phyloP scores from a whole-genome alignment of 2,329 filamentous ascomycete genomes.

The Xylaria multiplex region DNA sequence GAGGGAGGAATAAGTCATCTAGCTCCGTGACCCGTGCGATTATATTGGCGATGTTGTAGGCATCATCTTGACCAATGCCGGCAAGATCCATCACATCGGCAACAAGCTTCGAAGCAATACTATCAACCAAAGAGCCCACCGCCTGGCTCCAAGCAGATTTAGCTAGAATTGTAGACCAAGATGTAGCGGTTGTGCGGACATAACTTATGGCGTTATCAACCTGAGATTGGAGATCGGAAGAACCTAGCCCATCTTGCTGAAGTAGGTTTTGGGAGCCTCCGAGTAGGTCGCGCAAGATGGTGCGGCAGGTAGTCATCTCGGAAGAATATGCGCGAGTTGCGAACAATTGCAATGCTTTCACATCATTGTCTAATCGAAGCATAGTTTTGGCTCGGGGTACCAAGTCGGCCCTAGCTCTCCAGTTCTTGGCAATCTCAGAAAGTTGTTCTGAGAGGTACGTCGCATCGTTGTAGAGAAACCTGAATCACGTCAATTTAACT shows the following conservation, averaged over 20 bases:
- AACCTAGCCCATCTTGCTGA: conserved; percentile 64
- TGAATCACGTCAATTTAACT: conserved; percentile 45
- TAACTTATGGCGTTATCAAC: conserved; percentile 64
- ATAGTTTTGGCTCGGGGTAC: conserved; percentile 61
- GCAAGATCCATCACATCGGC: conserved; percentile 70
- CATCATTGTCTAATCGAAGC: conserved; percentile 68
- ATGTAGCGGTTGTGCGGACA: conserved; percentile 62
- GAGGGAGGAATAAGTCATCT: conserved; percentile 67
- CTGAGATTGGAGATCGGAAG: conserved; percentile 50
- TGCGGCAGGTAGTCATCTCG: conserved; percentile 70
- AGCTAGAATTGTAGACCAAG: conserved; percentile 68
- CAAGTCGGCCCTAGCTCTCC: conserved; percentile 65
- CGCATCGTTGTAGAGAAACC: conserved; percentile 75
- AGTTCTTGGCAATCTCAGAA: conserved; percentile 58
- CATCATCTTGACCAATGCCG: conserved; percentile 71
- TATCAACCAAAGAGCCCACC: conserved; percentile 68
- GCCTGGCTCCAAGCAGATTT: conserved; percentile 72
- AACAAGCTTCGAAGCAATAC: conserved; percentile 68
- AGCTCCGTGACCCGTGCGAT: conserved; percentile 67
- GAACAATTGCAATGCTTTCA: conserved; percentile 68
- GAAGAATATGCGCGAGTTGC: conserved; percentile 70
- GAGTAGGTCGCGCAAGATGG: conserved; percentile 68
- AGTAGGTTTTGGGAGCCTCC: conserved; percentile 70
- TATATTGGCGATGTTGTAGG: conserved; percentile 68
- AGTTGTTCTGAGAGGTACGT: conserved; percentile 70